phyloP scores from a whole-genome alignment of 1,139 yeast genomes.

The Suhomyces terraborum region DNA sequence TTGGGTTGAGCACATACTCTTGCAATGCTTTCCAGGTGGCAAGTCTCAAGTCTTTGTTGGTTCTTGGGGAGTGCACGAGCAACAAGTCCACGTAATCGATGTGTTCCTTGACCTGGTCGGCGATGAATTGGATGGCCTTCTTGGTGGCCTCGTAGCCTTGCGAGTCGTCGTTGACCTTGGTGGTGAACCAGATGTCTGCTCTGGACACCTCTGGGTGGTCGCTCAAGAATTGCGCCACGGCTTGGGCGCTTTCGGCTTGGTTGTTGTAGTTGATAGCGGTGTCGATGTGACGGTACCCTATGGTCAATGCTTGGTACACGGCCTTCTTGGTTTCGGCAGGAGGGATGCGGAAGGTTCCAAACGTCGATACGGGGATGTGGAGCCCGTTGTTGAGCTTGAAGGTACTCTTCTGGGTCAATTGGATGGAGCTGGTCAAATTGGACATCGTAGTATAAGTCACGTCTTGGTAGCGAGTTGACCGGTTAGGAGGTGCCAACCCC shows the following conservation, averaged over 20 bases:
- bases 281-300: conserved; percentile 74
- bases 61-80: conserved; percentile 39
- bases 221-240: conserved; percentile 47
- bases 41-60: conserved; percentile 33
- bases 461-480: neutral
- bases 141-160: conserved; percentile 29
- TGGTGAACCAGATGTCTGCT: conserved; percentile 40
- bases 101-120: conserved; percentile 30
- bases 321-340: conserved; percentile 26
- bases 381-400: conserved; percentile 41
- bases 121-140: conserved; percentile 20
- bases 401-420: conserved; percentile 31
- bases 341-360: conserved; percentile 37
- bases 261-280: conserved; percentile 45
- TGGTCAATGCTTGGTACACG: conserved; percentile 47
- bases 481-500: neutral
- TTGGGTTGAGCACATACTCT: conserved; percentile 33
- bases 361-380: conserved; percentile 44
- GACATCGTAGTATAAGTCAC: conserved; percentile 20
- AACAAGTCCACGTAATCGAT: conserved; percentile 51
- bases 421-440: conserved; percentile 30
- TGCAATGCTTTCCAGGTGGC: conserved; percentile 46
- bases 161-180: conserved; percentile 24
- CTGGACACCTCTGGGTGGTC: conserved; percentile 37
- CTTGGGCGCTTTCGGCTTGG: conserved; percentile 25